phyloP scores from a whole-genome alignment of 164 flowering plant species.

The Sextonia rubra region DNA sequence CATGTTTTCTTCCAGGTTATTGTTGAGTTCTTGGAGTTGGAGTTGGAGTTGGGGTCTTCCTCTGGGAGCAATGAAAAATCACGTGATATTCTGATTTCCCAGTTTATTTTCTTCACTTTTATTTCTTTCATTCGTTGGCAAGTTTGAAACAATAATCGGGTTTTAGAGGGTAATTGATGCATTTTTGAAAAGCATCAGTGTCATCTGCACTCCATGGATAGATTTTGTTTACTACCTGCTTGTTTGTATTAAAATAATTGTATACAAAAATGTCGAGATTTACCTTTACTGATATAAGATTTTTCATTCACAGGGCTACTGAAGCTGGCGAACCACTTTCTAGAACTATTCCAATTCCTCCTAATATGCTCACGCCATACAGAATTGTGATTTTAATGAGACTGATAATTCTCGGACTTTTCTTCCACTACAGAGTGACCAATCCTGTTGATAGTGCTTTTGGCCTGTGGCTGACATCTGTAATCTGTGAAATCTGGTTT shows the following conservation, averaged over 20 bases:
- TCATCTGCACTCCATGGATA: background rate
- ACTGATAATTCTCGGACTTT: constrained; percentile 72
- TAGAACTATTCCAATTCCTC: constrained; percentile 51
- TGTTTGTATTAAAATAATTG: too few relatives aligned
- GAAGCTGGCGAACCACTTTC: constrained; percentile 74
- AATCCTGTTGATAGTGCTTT: constrained; percentile 87
- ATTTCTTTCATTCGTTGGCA: background rate
- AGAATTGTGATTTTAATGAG: constrained; percentile 73
- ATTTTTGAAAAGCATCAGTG: background rate
- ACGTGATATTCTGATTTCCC: background rate
- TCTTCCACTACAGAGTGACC: constrained; percentile 84
- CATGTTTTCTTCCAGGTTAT: background rate
- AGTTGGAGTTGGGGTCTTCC: background rate
- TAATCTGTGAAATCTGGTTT: constrained; percentile 98
- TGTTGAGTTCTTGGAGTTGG: background rate
- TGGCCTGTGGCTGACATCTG: constrained; percentile 88
- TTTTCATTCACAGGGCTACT: constrained; percentile 42
- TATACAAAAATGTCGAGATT: background rate
- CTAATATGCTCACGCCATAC: constrained; percentile 63
- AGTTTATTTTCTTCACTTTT: background rate
- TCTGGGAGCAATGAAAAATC: background rate
- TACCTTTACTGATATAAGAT: constrained; percentile 3
- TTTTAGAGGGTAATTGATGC: background rate
- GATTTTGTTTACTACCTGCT: background rate
- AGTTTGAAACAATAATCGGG: background rate